phyloP scores from a whole-genome alignment of 78 protist genomes.

The Bigelowiella natans region DNA sequence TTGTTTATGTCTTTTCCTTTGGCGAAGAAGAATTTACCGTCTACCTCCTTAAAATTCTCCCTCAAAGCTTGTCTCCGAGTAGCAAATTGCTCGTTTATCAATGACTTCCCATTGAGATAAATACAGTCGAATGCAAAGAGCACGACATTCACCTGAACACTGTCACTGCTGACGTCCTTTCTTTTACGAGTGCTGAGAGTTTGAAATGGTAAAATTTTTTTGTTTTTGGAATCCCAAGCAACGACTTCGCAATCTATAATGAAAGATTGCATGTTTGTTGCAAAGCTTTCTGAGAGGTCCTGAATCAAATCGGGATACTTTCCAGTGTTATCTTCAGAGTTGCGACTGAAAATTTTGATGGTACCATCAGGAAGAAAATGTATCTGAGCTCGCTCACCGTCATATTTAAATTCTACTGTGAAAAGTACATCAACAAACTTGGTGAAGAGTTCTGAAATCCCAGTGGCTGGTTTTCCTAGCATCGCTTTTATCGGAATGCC shows the following conservation, averaged over 20 bases:
- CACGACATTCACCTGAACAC: constrained; percentile 66
- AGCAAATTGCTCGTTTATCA: background rate
- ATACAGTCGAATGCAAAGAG: constrained; percentile 93
- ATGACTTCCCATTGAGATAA: constrained; percentile 73
- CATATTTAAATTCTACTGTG: constrained; percentile 96
- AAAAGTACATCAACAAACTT: constrained; percentile 23
- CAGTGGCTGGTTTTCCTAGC: constrained; percentile 87
- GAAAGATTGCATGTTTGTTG: background rate
- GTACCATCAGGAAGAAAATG: constrained; percentile 43
- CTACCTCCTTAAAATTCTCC: background rate
- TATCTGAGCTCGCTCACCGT: constrained; percentile 60
- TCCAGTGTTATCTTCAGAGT: constrained; percentile 75
- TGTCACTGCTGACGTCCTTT: constrained; percentile 45
- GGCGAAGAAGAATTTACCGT: constrained; percentile 56
- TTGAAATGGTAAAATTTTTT: constrained; percentile 84
- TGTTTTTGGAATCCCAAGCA: constrained; percentile 57
- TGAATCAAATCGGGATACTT: constrained; percentile 64
- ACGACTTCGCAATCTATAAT: constrained; percentile 49
- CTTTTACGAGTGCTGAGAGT: constrained; percentile 61
- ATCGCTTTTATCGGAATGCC: constrained; percentile 59
- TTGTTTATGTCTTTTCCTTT: constrained; percentile 41
- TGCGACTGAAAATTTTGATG: constrained; percentile 74
- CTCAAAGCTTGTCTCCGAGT: constrained; percentile 9
- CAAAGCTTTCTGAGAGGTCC: background rate
- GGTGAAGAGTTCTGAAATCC: constrained; percentile 46